phyloP scores from a whole-genome alignment of 257 asterid genomes.

The Fraxinus anomala region DNA sequence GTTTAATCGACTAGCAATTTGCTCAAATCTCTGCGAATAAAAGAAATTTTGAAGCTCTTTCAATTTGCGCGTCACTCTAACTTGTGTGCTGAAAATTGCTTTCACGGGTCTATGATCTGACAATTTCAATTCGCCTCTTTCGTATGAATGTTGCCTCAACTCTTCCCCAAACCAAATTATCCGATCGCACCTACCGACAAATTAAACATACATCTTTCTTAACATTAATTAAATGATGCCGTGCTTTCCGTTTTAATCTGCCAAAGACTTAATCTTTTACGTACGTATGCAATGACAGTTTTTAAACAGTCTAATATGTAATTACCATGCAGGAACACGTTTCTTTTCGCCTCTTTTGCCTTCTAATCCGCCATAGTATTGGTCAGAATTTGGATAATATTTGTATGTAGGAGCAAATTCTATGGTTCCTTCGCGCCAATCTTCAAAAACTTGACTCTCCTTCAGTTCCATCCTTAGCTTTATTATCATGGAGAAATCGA shows the following conservation, averaged over 20 bases:
- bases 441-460: slow-evolving; percentile 64
- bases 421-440: slow-evolving; percentile 61
- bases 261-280: neutral
- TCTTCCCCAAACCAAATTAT: slow-evolving; percentile 71
- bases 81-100: slow-evolving; percentile 48
- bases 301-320: neutral
- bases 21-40: slow-evolving; percentile 47
- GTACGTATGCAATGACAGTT: neutral
- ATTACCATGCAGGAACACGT: slow-evolving; percentile 69
- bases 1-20: slow-evolving; percentile 24
- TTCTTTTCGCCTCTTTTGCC: slow-evolving; percentile 48
- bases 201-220: neutral
- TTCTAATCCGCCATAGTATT: slow-evolving; percentile 44
- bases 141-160: slow-evolving; percentile 49
- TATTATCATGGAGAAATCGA: neutral
- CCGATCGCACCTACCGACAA: slow-evolving; percentile 58
- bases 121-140: slow-evolving; percentile 57
- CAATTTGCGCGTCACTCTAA: slow-evolving; percentile 35
- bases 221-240: neutral
- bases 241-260: neutral
- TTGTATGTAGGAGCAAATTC: slow-evolving; percentile 70
- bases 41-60: slow-evolving; percentile 44
- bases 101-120: slow-evolving; percentile 71
- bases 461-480: slow-evolving; percentile 53
- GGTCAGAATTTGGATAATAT: slow-evolving; percentile 49